phyloP scores from a whole-genome alignment of 148 eudicot genomes.

The Rheum nobile region DNA sequence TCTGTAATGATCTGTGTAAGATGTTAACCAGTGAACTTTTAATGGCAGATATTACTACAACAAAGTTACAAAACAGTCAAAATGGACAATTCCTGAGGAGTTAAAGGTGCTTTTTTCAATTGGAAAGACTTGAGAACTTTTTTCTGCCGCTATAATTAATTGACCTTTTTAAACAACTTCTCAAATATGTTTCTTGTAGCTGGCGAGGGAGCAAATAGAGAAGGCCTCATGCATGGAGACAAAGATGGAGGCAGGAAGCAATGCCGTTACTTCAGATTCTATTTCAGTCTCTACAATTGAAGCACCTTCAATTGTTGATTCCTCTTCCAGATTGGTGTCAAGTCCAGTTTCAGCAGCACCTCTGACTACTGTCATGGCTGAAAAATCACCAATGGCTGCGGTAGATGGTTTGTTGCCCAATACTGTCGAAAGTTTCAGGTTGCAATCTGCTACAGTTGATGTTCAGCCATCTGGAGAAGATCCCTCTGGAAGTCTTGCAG shows the following conservation, averaged over 20 bases:
- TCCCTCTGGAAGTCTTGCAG: constrained; percentile 21
- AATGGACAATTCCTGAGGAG: constrained; percentile 88
- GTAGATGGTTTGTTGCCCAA: constrained; percentile 23
- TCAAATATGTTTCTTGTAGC: constrained; percentile 25
- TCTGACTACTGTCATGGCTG: constrained; percentile 21
- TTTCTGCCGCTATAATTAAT: background rate
- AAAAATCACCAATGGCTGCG: constrained; percentile 18
- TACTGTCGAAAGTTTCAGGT: constrained; percentile 20
- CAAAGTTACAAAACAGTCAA: constrained; percentile 68
- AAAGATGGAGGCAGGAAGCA: constrained; percentile 21
- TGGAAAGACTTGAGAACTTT: background rate
- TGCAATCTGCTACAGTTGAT: constrained; percentile 21
- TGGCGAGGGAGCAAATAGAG: constrained; percentile 61
- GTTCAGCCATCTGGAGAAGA: constrained; percentile 24
- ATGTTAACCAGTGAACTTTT: background rate
- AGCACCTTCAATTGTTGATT: constrained; percentile 5
- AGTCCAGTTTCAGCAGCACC: constrained; percentile 44
- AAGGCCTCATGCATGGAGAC: constrained; percentile 20
- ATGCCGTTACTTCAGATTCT: constrained; percentile 23
- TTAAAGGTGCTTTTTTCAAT: constrained; percentile 41
- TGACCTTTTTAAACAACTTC: background rate
- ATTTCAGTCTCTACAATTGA: constrained; percentile 19
- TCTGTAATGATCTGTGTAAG: background rate
- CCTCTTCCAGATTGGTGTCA: constrained; percentile 24
- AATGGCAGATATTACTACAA: constrained; percentile 70